Conservation (phyloP, 2,329 filamentous ascomycete genomes). For the Dothideomycetes sp. region DNA sequence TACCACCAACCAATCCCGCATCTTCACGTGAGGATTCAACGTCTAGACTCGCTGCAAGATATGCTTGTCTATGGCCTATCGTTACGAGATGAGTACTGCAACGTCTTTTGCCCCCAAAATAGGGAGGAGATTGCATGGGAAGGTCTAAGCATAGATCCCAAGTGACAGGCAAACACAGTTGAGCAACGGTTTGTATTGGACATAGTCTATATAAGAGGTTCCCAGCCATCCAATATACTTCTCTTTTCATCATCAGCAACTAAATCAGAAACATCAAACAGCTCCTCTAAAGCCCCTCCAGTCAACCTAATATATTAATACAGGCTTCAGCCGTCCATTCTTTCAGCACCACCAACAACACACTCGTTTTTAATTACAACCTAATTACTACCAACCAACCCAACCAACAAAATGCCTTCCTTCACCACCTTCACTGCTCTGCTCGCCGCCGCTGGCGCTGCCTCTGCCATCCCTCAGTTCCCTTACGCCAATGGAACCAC, state of each 20-base stretch:
- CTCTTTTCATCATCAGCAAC: slow-evolving; percentile 12
- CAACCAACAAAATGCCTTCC: slow-evolving; percentile 14
- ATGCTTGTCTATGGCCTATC: slow-evolving; percentile 8
- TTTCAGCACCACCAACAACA: slow-evolving; percentile 5
- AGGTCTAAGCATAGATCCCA: slow-evolving; percentile 4
- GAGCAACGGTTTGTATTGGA: too few relatives aligned
- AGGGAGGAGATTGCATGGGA: slow-evolving; percentile 9
- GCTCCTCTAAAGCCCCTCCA: slow-evolving; percentile 12
- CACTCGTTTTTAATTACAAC: slow-evolving; percentile 11
- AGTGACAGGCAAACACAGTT: slow-evolving; percentile 1
- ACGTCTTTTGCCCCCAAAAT: slow-evolving; percentile 11
- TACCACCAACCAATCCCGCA: slow-evolving; percentile 2
- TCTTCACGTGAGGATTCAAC: background rate
- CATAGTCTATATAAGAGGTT: slow-evolving; percentile 8
- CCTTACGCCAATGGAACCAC: slow-evolving; percentile 9
- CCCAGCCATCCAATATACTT: slow-evolving; percentile 12
- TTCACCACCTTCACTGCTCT: slow-evolving; percentile 10
- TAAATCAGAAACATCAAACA: slow-evolving; percentile 12
- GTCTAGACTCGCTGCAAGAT: slow-evolving; percentile 6
- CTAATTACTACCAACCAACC: slow-evolving; percentile 8
- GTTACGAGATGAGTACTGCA: slow-evolving; percentile 10
- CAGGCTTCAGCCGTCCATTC: slow-evolving; percentile 14
- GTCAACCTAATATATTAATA: slow-evolving; percentile 13
- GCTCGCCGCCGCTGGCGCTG: slow-evolving; percentile 6
- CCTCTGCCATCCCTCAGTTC: slow-evolving; percentile 11